These are phyloP conservation scores for Mycena haematopus DNA, from an alignment of 768 basidiomycete species.

Conservation along the genomic window DNA sequence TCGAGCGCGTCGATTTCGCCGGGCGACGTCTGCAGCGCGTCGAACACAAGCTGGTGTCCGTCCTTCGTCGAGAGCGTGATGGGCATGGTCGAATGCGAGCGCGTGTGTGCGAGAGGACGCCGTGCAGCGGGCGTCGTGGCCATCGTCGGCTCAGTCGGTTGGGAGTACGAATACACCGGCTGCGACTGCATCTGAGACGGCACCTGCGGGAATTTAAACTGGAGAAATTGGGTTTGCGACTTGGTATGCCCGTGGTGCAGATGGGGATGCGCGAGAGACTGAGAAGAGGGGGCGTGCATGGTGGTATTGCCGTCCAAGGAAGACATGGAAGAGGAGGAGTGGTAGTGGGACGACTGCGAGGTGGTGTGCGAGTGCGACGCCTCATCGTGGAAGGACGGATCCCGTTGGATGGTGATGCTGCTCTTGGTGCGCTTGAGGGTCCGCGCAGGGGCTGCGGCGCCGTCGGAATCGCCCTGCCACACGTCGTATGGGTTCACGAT, in stretches of 20 bases:
- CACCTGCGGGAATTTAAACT: slow-evolving; percentile 29
- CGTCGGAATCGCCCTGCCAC: slow-evolving; percentile 51
- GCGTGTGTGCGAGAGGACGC: slow-evolving; percentile 44
- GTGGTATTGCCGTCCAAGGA: slow-evolving; percentile 21
- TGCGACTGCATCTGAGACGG: not conserved
- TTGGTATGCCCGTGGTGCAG: slow-evolving; percentile 22
- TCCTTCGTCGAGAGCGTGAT: slow-evolving; percentile 83
- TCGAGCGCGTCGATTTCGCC: slow-evolving; percentile 75
- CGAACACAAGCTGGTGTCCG: slow-evolving; percentile 84
- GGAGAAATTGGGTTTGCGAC: slow-evolving; percentile 26
- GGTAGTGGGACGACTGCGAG: slow-evolving; percentile 49
- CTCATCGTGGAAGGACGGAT: slow-evolving; percentile 48
- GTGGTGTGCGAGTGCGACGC: slow-evolving; percentile 52
- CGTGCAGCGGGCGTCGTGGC: slow-evolving; percentile 36
- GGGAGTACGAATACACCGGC: slow-evolving; percentile 5
- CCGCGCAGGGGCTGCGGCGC: slow-evolving; percentile 33
- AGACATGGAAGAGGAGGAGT: slow-evolving; percentile 22
- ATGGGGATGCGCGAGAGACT: slow-evolving; percentile 39
- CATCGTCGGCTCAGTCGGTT: slow-evolving; percentile 10
- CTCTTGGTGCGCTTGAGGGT: slow-evolving; percentile 57
- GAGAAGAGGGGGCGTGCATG: slow-evolving; percentile 10
- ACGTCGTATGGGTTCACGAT: slow-evolving; percentile 77
- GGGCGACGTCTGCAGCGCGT: slow-evolving; percentile 79
- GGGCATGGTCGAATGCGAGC: slow-evolving; percentile 56
- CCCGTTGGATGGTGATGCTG: slow-evolving; percentile 66